These are phyloP conservation scores for Balakata baccata DNA, from an alignment of 345 rosid genomes.

Conservation along the genomic window DNA sequence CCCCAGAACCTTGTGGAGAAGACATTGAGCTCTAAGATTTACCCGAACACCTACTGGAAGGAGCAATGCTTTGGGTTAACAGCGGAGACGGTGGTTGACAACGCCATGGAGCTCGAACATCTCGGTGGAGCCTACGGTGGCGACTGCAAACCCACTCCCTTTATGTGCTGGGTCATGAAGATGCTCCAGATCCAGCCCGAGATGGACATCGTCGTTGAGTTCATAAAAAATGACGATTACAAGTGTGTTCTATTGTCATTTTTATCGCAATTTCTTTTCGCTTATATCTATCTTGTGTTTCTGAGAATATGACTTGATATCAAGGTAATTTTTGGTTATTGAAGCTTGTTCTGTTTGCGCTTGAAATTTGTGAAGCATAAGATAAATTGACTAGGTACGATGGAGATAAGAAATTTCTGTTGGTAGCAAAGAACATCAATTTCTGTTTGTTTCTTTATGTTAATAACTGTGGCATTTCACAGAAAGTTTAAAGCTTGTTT, in stretches of 20 bases:
- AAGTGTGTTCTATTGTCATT: conserved; percentile 37
- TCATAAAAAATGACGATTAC: conserved; percentile 88
- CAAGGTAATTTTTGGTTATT: not conserved
- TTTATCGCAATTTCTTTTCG: not conserved
- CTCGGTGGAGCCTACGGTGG: conserved; percentile 84
- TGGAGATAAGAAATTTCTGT: not conserved
- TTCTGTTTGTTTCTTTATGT: not conserved
- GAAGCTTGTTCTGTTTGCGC: not conserved
- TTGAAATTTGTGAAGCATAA: not conserved
- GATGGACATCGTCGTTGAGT: conserved; percentile 85
- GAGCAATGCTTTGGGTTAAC: conserved; percentile 90
- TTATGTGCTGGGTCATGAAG: conserved; percentile 75
- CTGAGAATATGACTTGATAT: not conserved
- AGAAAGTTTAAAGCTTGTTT: no score
- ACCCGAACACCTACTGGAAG: conserved; percentile 85
- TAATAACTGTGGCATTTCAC: not conserved
- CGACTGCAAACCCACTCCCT: conserved; percentile 79
- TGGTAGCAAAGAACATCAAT: not conserved
- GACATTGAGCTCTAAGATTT: conserved; percentile 68
- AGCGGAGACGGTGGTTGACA: conserved; percentile 86
- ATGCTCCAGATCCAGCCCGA: conserved; percentile 97
- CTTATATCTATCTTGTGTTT: not conserved
- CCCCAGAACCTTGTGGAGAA: conserved; percentile 86
- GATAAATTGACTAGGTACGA: not conserved
- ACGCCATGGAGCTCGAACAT: conserved; percentile 90